phyloP scores from a whole-genome alignment of 441 rosid genomes.

The Populus hybrid region DNA sequence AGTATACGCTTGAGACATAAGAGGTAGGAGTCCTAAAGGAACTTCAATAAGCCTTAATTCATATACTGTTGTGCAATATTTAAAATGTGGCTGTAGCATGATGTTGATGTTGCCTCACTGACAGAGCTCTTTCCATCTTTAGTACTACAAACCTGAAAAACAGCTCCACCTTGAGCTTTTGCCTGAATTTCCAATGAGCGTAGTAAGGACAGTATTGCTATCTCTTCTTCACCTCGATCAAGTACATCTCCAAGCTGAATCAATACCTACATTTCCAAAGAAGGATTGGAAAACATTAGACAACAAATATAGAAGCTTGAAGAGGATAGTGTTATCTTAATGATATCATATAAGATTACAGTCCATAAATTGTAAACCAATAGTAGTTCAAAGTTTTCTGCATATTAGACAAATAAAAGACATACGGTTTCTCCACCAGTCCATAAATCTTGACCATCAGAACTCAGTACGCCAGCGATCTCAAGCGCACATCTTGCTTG shows the following conservation, averaged over 20 bases:
- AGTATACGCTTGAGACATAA: background rate
- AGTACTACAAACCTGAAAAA: conserved; percentile 65
- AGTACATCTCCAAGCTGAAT: conserved; percentile 90
- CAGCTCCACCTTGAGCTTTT: conserved; percentile 83
- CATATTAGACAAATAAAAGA: background rate
- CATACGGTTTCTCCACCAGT: conserved; percentile 71
- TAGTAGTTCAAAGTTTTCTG: background rate
- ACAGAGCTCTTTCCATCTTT: background rate
- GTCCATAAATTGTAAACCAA: background rate
- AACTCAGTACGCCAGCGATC: conserved; percentile 78
- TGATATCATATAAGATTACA: background rate
- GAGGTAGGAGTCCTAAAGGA: background rate
- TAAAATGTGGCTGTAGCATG: background rate
- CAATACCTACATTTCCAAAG: conserved; percentile 45
- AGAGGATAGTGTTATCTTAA: background rate
- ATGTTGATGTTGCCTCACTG: background rate
- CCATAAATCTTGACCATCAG: conserved; percentile 70
- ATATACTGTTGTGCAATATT: background rate
- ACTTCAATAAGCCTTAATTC: background rate
- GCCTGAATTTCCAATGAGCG: conserved; percentile 75
- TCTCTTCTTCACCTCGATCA: conserved; percentile 86
- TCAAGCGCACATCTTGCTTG: conserved; percentile 77
- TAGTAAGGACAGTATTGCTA: conserved; percentile 75
- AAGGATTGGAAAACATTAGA: background rate
- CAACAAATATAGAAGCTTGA: background rate